A percentile compares a stretch with the other conserved stretches of the same genome.
Evolutionary conservation across 2,329 filamentous ascomycete genomes (phyloP).

Genomic region (Hansfordia pulvinata): DNA sequence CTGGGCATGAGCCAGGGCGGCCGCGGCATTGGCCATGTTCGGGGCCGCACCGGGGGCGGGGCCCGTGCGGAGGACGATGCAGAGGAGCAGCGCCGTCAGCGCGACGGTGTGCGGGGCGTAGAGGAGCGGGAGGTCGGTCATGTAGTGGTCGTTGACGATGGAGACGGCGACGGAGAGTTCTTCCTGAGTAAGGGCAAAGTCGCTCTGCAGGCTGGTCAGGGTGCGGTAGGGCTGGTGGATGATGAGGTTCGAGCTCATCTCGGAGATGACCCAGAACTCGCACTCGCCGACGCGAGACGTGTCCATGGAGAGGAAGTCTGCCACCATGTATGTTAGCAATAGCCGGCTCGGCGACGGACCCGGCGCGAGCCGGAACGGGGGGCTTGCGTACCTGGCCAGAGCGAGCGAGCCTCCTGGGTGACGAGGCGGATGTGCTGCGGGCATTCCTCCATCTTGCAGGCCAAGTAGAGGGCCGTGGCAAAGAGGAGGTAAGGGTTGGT

Average conservation of each 20-base stretch:
- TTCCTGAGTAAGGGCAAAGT: slow-evolving; percentile 61
- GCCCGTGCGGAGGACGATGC: slow-evolving; percentile 55
- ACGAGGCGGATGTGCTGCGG: slow-evolving; percentile 92
- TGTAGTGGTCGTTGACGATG: slow-evolving; percentile 83
- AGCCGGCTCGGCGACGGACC: not conserved
- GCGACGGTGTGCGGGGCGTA: slow-evolving; percentile 79
- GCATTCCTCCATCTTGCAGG: slow-evolving; percentile 96
- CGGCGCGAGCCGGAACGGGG: not conserved
- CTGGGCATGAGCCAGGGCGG: slow-evolving; percentile 33
- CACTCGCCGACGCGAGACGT: slow-evolving; percentile 81
- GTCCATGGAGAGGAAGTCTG: slow-evolving; percentile 60
- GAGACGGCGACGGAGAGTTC: slow-evolving; percentile 67
- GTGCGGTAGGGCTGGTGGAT: slow-evolving; percentile 84
- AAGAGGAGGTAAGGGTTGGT: slow-evolving; percentile 90
- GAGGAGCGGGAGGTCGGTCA: slow-evolving; percentile 79
- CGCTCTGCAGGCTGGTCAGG: slow-evolving; percentile 54
- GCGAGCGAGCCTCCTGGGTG: slow-evolving; percentile 68
- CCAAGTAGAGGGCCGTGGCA: slow-evolving; percentile 86
- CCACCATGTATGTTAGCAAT: too few relatives aligned
- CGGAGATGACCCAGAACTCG: slow-evolving; percentile 85
- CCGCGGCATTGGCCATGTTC: slow-evolving; percentile 34
- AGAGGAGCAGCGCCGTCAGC: slow-evolving; percentile 73
- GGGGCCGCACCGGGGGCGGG: slow-evolving; percentile 17
- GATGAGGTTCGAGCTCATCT: slow-evolving; percentile 82
- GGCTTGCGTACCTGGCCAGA: slow-evolving; percentile 55